A percentile compares a stretch with the other conserved stretches of the same genome.
These are phyloP conservation scores for Penicillium desertorum DNA, from an alignment of 495 filamentous ascomycete genomes.

Conservation along the genomic window DNA sequence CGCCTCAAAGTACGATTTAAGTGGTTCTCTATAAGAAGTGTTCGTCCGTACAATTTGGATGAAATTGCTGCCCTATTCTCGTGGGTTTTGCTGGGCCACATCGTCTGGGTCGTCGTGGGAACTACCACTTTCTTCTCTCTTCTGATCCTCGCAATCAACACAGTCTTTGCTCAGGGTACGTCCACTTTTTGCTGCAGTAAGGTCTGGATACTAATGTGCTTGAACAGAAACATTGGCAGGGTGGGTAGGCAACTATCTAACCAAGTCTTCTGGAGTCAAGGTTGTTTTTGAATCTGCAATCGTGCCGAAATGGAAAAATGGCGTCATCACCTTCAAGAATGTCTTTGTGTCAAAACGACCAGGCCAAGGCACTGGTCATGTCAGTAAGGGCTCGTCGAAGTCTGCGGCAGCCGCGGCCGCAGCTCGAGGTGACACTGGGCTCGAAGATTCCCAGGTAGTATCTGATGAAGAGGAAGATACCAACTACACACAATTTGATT, in stretches of 20 bases:
- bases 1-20: constrained; percentile 92
- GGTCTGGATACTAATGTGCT: constrained; percentile 18
- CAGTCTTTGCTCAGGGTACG: constrained; percentile 90
- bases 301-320: constrained; percentile 90
- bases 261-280: constrained; percentile 89
- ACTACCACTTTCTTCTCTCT: constrained; percentile 97
- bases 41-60: constrained; percentile 92
- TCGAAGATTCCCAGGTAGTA: constrained; percentile 17
- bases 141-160: constrained; percentile 85
- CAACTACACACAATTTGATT: constrained; percentile 96
- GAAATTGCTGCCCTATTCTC: constrained; percentile 94
- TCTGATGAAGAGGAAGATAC: constrained; percentile 76
- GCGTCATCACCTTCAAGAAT: constrained; percentile 93
- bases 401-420: constrained; percentile 80
- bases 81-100: constrained; percentile 89
- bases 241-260: constrained; percentile 94
- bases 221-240: constrained; percentile 79
- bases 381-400: constrained; percentile 88
- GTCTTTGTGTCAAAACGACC: constrained; percentile 93
- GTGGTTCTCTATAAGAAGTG: constrained; percentile 93
- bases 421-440: constrained; percentile 45
- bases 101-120: constrained; percentile 91
- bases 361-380: constrained; percentile 70
- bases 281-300: constrained; percentile 98
- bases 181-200: not conserved